Conservation (phyloP, 2,329 filamentous ascomycete genomes). For the Myriosclerotinia scirpicola region DNA sequence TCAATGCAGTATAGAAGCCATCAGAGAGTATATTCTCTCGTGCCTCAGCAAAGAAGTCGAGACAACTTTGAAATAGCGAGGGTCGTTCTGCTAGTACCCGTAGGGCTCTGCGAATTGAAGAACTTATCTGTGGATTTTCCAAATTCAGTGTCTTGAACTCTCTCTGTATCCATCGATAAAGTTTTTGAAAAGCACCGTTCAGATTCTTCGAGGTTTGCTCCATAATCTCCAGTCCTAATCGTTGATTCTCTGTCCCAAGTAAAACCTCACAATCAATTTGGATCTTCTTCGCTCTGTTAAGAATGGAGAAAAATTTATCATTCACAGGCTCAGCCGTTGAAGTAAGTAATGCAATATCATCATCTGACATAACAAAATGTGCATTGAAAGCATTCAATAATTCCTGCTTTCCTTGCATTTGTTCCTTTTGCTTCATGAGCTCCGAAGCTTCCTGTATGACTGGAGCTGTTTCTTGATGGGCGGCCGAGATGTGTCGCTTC, state of each 20-base stretch:
- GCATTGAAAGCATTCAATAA: conserved; percentile 74
- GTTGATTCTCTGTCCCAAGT: conserved; percentile 86
- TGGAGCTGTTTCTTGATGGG: conserved; percentile 70
- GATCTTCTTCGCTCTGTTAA: conserved; percentile 81
- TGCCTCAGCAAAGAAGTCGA: conserved; percentile 90
- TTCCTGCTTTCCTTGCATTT: conserved; percentile 77
- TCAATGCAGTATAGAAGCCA: conserved; percentile 84
- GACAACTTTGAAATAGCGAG: conserved; percentile 85
- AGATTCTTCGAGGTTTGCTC: conserved; percentile 85
- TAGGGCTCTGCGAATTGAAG: conserved; percentile 78
- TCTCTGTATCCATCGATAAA: conserved; percentile 92
- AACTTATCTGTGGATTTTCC: conserved; percentile 89
- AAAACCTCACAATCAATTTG: conserved; percentile 85
- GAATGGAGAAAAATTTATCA: conserved; percentile 75
- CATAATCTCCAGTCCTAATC: conserved; percentile 84
- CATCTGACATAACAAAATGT: conserved; percentile 82
- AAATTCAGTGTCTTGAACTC: conserved; percentile 91
- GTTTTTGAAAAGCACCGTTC: conserved; percentile 88
- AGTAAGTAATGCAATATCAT: conserved; percentile 74
- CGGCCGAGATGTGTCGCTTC: conserved; percentile 72
- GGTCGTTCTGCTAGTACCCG: conserved; percentile 87
- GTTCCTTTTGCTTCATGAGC: conserved; percentile 69
- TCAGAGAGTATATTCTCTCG: conserved; percentile 84
- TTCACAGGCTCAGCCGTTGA: conserved; percentile 79
- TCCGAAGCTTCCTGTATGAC: conserved; percentile 75